phyloP scores from a whole-genome alignment of 306 rosid species.

The Hylodesmum podocarpum region DNA sequence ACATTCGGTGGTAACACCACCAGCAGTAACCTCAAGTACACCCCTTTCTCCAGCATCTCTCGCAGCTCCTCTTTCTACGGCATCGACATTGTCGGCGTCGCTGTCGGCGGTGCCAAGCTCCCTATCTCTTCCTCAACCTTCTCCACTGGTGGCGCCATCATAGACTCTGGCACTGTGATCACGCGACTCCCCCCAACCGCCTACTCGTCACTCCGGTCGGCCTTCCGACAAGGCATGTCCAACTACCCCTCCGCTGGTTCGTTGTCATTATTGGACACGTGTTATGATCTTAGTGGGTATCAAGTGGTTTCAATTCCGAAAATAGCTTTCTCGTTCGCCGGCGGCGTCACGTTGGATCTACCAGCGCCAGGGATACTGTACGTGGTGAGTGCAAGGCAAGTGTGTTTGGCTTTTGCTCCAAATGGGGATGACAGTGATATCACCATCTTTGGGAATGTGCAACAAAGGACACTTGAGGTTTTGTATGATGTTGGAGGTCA shows the following conservation, averaged over 20 bases:
- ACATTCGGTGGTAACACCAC: constrained; percentile 32
- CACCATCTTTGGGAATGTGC: constrained; percentile 69
- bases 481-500: constrained; percentile 64
- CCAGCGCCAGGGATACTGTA: constrained; percentile 35
- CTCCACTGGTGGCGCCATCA: constrained; percentile 48
- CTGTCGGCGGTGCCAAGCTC: constrained; percentile 38
- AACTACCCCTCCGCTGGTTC: constrained; percentile 32
- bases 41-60: constrained; percentile 42
- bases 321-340: constrained; percentile 41
- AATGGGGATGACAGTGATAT: constrained; percentile 42
- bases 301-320: constrained; percentile 30
- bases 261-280: constrained; percentile 59
- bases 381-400: constrained; percentile 30
- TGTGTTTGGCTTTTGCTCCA: constrained; percentile 64
- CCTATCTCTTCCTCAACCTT: constrained; percentile 43
- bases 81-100: constrained; percentile 40
- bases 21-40: constrained; percentile 40
- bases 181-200: constrained; percentile 62
- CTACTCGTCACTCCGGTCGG: constrained; percentile 37
- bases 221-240: constrained; percentile 44
- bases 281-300: constrained; percentile 51
- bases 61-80: constrained; percentile 45
- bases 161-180: constrained; percentile 83
- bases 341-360: constrained; percentile 35
- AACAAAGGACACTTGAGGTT: constrained; percentile 60